phyloP scores from a whole-genome alignment of 176 grass and related monocot species.

The Juncus effusus region DNA sequence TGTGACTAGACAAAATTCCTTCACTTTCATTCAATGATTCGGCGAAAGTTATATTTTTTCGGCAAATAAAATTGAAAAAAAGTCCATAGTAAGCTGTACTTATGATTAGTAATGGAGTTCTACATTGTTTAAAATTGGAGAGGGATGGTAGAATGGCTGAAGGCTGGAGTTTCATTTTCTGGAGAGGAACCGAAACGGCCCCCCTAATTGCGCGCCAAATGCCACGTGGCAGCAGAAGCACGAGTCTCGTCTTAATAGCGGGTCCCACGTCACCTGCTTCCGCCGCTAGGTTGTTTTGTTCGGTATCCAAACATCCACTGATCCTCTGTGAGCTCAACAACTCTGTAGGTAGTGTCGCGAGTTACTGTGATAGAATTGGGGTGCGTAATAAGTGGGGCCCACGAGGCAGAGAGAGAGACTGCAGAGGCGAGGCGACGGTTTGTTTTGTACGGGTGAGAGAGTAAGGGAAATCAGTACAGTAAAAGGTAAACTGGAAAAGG shows the following conservation, averaged over 20 bases:
- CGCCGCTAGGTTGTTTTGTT: constrained; percentile 22
- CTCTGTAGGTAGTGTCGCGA: not conserved
- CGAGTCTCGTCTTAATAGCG: not conserved
- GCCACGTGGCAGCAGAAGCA: constrained; percentile 5
- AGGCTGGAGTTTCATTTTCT: not conserved
- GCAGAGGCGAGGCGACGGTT: too few species aligned
- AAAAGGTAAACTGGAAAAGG: too few species aligned
- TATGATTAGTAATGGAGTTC: not conserved
- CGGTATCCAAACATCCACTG: not conserved
- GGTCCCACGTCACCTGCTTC: constrained; percentile 19
- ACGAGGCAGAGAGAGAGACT: too few species aligned
- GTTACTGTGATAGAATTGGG: not conserved
- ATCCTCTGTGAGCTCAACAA: not conserved
- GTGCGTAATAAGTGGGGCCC: not conserved
- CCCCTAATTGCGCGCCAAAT: not conserved
- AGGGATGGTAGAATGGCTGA: not conserved
- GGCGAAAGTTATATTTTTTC: too few species aligned
- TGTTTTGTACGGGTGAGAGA: too few species aligned
- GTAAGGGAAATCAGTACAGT: too few species aligned
- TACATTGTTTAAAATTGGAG: not conserved
- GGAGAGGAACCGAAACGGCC: not conserved
- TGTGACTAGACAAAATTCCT: too few species aligned
- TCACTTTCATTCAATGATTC: too few species aligned
- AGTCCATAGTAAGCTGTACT: too few species aligned
- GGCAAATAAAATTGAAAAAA: too few species aligned